A percentile compares a stretch with the other conserved stretches of the same genome.
These are phyloP conservation scores for Cymbidium sinense DNA, from an alignment of 106 monocot genomes.

Conservation along the genomic window DNA sequence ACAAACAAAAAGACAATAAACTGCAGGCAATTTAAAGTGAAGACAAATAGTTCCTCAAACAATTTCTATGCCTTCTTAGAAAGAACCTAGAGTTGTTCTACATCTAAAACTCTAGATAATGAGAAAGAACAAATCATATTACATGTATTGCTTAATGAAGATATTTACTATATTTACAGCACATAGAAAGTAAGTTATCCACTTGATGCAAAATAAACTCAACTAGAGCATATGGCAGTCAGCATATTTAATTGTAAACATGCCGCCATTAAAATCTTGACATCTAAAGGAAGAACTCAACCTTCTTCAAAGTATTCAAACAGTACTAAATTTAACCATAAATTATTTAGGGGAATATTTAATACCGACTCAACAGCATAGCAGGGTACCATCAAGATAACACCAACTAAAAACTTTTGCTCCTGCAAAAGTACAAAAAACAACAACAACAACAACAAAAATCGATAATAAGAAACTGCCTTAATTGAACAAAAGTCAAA, in stretches of 20 bases:
- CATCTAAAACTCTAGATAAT: neutral
- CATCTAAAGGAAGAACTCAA: neutral
- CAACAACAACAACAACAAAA: neutral
- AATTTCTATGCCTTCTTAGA: neutral
- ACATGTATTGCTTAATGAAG: neutral
- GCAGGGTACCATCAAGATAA: slow-evolving; percentile 86
- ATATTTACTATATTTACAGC: neutral
- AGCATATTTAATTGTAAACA: neutral
- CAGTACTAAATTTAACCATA: neutral
- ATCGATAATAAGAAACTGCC: neutral
- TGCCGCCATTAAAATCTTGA: neutral
- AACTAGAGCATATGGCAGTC: neutral
- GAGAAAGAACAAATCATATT: neutral
- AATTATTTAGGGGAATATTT: neutral
- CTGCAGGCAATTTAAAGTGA: neutral
- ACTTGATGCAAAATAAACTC: neutral
- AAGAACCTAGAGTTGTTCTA: neutral
- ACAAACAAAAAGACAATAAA: neutral
- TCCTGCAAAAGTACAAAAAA: slow-evolving; percentile 34
- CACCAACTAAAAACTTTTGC: slow-evolving; percentile 86
- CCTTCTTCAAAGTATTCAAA: neutral
- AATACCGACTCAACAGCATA: slow-evolving; percentile 84
- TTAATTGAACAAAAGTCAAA: neutral
- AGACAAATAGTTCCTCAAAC: neutral
- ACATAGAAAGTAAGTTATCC: slow-evolving; percentile 1